A percentile compares a stretch with the other conserved stretches of the same genome.
Evolutionary conservation across 2,329 filamentous ascomycete species (phyloP).

Genomic region (Fusarium fujikuroi): DNA sequence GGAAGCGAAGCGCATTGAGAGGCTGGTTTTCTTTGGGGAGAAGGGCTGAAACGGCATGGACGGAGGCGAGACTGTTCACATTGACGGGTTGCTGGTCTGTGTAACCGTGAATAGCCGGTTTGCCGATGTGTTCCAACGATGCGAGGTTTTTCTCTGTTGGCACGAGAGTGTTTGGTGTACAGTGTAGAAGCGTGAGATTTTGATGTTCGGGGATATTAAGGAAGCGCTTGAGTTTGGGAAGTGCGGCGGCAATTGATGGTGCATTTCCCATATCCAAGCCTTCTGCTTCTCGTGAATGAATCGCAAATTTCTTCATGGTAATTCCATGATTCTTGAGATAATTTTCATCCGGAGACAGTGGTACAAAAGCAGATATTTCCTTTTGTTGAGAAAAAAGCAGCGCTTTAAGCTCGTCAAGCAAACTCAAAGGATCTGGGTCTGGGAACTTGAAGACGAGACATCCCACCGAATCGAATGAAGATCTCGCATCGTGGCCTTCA

Average conservation of each 20-base stretch:
- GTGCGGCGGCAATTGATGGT: neutral
- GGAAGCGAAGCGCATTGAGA: conserved; percentile 32
- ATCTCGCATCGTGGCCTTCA: neutral
- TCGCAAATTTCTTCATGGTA: conserved; percentile 7
- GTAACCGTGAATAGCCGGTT: conserved; percentile 31
- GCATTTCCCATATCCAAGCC: conserved; percentile 13
- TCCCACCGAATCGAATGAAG: neutral
- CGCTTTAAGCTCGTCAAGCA: neutral
- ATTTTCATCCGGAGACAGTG: neutral
- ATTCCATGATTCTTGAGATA: neutral
- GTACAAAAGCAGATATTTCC: neutral
- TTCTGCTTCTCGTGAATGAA: conserved; percentile 22
- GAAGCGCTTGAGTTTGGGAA: conserved; percentile 24
- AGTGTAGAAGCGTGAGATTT: conserved; percentile 14
- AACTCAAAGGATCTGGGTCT: neutral
- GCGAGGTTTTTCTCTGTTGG: conserved; percentile 28
- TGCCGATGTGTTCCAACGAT: conserved; percentile 20
- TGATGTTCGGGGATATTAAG: conserved; percentile 23
- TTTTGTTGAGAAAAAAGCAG: accelerated
- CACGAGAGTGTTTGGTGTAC: conserved; percentile 19
- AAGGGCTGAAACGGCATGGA: conserved; percentile 26
- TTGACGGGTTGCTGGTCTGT: conserved; percentile 38
- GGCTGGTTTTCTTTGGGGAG: conserved; percentile 28
- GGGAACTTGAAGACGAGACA: conserved; percentile 20
- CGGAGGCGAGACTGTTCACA: conserved; percentile 28